phyloP scores from a whole-genome alignment of 2,329 filamentous ascomycete genomes.

The Aquanectria penicillioides region DNA sequence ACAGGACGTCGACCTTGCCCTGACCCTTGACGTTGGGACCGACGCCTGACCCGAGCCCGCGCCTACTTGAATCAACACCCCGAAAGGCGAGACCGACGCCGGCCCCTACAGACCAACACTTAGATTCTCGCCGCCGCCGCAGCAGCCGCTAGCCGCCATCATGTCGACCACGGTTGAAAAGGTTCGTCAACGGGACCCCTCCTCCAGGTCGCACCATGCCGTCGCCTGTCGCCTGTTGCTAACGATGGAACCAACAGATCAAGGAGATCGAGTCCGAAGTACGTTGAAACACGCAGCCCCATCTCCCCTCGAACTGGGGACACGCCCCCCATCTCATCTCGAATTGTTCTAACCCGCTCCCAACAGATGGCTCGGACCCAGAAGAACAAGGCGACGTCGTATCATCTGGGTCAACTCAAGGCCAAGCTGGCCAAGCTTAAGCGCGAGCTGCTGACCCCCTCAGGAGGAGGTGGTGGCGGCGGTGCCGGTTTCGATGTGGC shows the following conservation, averaged over 20 bases:
- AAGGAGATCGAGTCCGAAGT: constrained; percentile 97
- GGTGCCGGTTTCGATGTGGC: constrained; percentile 92
- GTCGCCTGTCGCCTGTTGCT: constrained; percentile 17
- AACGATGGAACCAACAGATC: constrained; percentile 69
- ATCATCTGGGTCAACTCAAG: constrained; percentile 94
- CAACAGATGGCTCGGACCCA: constrained; percentile 91
- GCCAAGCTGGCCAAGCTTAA: constrained; percentile 98
- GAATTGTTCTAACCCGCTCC: constrained; percentile 30
- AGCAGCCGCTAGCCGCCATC: constrained; percentile 51
- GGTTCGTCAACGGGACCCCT: no score
- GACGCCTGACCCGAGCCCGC: constrained; percentile 26
- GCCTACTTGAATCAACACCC: constrained; percentile 18
- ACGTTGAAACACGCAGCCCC: constrained; percentile 49
- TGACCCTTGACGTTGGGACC: constrained; percentile 11
- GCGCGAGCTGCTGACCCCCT: constrained; percentile 90
- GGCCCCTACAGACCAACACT: no score
- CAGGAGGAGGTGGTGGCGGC: constrained; percentile 83
- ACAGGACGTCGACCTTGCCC: constrained; percentile 25
- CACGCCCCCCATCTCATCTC: constrained; percentile 12
- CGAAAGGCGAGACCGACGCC: no score
- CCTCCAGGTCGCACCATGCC: neutral
- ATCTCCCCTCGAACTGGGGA: constrained; percentile 24
- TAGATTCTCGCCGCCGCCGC: no score
- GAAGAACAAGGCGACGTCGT: constrained; percentile 96
- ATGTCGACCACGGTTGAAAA: constrained; percentile 99